Conservation (phyloP, 192 early-diverging fungal genomes). For the Phycomyces blakesleeanus region DNA sequence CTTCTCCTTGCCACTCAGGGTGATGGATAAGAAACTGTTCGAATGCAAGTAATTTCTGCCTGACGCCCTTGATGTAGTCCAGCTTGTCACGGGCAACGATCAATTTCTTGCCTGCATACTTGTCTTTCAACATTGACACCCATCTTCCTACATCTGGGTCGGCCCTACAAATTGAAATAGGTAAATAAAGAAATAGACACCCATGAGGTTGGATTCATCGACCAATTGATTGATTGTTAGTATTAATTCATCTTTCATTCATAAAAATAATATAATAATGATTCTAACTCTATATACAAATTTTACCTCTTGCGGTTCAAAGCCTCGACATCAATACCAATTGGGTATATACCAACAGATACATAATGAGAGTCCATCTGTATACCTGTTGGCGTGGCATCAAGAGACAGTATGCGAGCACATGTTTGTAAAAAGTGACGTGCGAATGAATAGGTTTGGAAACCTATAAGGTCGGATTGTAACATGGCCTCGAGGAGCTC, state of each 20-base stretch:
- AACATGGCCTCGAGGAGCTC: constrained; percentile 90
- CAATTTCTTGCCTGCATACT: constrained; percentile 90
- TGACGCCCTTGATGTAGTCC: constrained; percentile 93
- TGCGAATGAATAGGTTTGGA: constrained; percentile 93
- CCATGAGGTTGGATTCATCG: too few relatives aligned
- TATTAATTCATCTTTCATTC: too few relatives aligned
- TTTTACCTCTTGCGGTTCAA: constrained; percentile 64
- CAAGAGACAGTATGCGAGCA: constrained; percentile 83
- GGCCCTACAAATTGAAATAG: constrained; percentile 19
- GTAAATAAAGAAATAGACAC: too few relatives aligned
- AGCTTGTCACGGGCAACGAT: constrained; percentile 95
- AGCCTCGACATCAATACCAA: constrained; percentile 79
- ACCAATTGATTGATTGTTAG: too few relatives aligned
- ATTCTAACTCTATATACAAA: constrained; percentile 1
- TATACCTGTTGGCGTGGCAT: constrained; percentile 82
- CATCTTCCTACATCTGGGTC: constrained; percentile 73
- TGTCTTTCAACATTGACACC: constrained; percentile 71
- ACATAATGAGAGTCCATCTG: constrained; percentile 77
- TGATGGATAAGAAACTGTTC: constrained; percentile 82
- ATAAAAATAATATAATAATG: too few relatives aligned
- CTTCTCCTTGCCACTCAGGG: constrained; percentile 88
- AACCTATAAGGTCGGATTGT: constrained; percentile 84
- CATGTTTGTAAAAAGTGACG: constrained; percentile 88
- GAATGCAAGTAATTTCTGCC: constrained; percentile 91
- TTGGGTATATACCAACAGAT: constrained; percentile 89